phyloP scores from a whole-genome alignment of 441 rosid genomes.

The Omphalea diandra region DNA sequence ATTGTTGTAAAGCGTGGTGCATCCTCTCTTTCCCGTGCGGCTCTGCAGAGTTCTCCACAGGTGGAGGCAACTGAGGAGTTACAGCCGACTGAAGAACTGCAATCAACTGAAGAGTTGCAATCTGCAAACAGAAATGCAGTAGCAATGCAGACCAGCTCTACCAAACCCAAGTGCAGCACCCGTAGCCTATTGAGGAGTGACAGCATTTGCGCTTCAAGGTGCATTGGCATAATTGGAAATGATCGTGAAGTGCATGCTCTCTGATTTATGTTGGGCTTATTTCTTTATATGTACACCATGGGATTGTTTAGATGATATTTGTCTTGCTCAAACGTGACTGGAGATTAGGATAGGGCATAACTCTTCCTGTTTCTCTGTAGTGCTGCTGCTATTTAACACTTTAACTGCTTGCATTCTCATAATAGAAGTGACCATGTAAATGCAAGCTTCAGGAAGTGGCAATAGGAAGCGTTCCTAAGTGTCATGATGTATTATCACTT shows the following conservation, averaged over 20 bases:
- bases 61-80: slow-evolving; percentile 28
- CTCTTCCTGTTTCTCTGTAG: background rate
- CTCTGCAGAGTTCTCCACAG: slow-evolving; percentile 49
- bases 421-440: background rate
- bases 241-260: slow-evolving; percentile 33
- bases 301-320: background rate
- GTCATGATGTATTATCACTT: background rate
- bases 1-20: slow-evolving; percentile 34
- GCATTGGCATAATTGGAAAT: slow-evolving; percentile 47
- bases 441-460: slow-evolving; percentile 9
- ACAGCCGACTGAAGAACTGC: slow-evolving; percentile 26
- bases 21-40: slow-evolving; percentile 40
- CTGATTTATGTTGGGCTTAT: slow-evolving; percentile 6
- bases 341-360: background rate
- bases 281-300: background rate
- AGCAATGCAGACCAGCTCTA: slow-evolving; percentile 39
- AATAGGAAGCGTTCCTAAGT: background rate
- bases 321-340: background rate
- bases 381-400: slow-evolving; percentile 3
- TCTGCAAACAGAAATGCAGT: slow-evolving; percentile 33
- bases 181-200: slow-evolving; percentile 73
- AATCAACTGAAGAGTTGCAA: slow-evolving; percentile 34
- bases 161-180: slow-evolving; percentile 43
- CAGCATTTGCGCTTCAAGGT: slow-evolving; percentile 80
- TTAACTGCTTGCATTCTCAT: slow-evolving; percentile 15